Percentiles rank a stretch among this genome's conserved stretches.
These are phyloP conservation scores for Auricularia sp. DNA, from an alignment of 768 basidiomycete genomes.

Conservation along the genomic window DNA sequence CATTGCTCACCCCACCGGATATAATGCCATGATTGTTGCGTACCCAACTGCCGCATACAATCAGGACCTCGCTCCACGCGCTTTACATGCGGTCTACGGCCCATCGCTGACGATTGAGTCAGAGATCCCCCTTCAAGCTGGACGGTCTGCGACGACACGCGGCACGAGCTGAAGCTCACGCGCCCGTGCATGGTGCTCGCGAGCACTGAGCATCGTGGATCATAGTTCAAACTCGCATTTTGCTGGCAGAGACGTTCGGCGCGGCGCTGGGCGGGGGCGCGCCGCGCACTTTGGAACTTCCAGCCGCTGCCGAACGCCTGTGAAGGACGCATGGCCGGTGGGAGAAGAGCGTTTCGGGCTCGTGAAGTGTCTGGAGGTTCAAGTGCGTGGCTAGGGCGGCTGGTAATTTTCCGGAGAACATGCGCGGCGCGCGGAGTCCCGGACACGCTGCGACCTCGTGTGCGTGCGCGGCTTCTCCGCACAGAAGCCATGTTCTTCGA, in stretches of 20 bases:
- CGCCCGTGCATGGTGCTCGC: slow-evolving; percentile 45
- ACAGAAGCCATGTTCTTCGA: too few species aligned
- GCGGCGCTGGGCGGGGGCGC: slow-evolving; percentile 56
- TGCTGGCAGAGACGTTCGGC: slow-evolving; percentile 72
- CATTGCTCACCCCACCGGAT: not conserved
- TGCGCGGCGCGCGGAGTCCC: too few species aligned
- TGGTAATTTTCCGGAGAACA: not conserved
- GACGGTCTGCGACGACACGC: slow-evolving; percentile 81
- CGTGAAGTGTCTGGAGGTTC: slow-evolving; percentile 56
- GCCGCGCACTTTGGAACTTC: not conserved
- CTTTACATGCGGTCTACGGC: not conserved
- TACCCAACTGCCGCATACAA: not conserved
- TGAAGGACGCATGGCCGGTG: slow-evolving; percentile 48
- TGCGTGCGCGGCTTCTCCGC: too few species aligned
- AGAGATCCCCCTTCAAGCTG: slow-evolving; percentile 24
- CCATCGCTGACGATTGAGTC: not conserved
- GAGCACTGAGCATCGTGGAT: slow-evolving; percentile 52
- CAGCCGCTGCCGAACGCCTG: slow-evolving; percentile 86
- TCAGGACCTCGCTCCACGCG: not conserved
- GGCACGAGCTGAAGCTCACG: slow-evolving; percentile 59
- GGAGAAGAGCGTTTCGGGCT: slow-evolving; percentile 46
- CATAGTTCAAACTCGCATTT: slow-evolving; percentile 40
- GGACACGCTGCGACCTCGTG: too few species aligned
- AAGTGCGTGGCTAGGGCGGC: slow-evolving; percentile 23
- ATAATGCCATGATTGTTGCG: not conserved